Percentiles rank a stretch among this genome's conserved stretches.
Conservation (phyloP, 352 stramenopile genomes). For the Pythium scleroteichum region DNA sequence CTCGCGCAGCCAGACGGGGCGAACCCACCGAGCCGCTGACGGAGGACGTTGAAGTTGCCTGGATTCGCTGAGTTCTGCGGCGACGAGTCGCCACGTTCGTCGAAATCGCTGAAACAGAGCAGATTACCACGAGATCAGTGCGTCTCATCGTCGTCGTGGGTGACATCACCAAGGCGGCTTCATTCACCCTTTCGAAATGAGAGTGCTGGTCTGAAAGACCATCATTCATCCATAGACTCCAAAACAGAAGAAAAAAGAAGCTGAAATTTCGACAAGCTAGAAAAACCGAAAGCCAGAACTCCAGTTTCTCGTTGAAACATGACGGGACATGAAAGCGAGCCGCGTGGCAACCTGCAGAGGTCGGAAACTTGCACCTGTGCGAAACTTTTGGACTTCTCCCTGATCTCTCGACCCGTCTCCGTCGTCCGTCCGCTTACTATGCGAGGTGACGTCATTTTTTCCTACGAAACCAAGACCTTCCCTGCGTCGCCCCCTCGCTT, state of each 20-base stretch:
- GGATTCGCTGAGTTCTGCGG: neutral
- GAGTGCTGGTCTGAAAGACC: conserved; percentile 20
- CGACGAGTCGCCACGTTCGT: conserved; percentile 14
- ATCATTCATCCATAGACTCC: conserved; percentile 26
- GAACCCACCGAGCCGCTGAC: neutral
- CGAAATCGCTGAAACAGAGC: too few species aligned
- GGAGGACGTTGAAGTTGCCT: neutral
- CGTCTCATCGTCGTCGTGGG: neutral
- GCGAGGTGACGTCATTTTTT: conserved; percentile 2
- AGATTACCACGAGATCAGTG: neutral
- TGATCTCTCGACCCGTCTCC: neutral
- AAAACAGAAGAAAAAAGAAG: conserved; percentile 3
- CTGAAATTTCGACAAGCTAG: neutral
- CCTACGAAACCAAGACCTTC: neutral
- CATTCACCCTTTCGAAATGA: neutral
- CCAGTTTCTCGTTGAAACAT: too few species aligned
- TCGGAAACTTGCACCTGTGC: too few species aligned
- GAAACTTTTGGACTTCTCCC: neutral
- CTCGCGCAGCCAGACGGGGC: neutral
- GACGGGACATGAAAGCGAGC: too few species aligned
- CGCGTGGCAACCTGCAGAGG: too few species aligned
- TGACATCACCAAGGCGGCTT: neutral
- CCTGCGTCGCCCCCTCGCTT: conserved; percentile 1
- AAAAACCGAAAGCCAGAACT: neutral
- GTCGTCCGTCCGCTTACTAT: neutral